Conservation (phyloP, 2,329 filamentous ascomycete genomes). For the Nakataea oryzae region DNA sequence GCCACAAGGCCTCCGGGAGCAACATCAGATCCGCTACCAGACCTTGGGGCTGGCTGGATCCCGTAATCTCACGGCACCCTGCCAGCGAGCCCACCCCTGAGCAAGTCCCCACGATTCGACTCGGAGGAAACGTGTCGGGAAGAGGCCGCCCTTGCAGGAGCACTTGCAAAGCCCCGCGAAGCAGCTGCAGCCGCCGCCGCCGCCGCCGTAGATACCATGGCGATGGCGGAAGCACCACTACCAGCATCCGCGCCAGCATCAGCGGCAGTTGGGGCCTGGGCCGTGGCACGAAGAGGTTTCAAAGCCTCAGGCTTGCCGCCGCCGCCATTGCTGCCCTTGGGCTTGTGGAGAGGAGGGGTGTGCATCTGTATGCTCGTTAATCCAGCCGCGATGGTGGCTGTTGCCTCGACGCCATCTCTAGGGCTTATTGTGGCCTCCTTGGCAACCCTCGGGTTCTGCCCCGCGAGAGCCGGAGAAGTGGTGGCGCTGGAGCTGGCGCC, state of each 20-base stretch:
- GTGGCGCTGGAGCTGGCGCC: neutral
- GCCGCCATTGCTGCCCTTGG: neutral
- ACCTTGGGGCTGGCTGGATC: neutral
- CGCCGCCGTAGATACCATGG: neutral
- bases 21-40: too few species aligned
- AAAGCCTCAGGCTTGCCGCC: neutral
- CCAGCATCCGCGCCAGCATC: neutral
- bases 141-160: neutral
- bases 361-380: neutral
- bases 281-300: neutral
- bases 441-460: neutral
- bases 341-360: neutral
- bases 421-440: neutral
- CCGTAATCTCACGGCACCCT: neutral
- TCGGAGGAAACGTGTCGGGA: neutral
- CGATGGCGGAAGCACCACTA: neutral
- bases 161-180: neutral
- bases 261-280: neutral
- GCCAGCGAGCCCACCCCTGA: neutral
- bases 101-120: neutral
- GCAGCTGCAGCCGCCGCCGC: too few species aligned
- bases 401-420: too few species aligned
- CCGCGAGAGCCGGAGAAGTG: neutral
- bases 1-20: too few species aligned
- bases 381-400: neutral